Conservation (phyloP, 345 rosid genomes). For the Microthlaspi erraticum region DNA sequence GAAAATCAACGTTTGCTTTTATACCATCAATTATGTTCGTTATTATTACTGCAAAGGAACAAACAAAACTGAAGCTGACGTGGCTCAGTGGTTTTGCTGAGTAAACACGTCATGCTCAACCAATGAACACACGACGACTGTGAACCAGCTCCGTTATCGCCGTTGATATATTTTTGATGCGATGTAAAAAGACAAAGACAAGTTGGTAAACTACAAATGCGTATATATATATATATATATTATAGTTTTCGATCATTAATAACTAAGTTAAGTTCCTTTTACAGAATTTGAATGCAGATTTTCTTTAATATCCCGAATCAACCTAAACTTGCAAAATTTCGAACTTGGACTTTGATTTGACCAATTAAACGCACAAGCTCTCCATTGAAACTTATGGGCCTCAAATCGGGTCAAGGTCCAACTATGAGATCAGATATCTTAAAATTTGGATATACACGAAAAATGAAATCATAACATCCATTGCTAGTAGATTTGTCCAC, state of each 20-base stretch:
- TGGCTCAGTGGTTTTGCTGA: constrained; percentile 9
- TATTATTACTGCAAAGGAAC: not conserved
- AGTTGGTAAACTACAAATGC: not conserved
- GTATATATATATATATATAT: no score
- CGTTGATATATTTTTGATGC: not conserved
- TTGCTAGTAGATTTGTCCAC: not conserved
- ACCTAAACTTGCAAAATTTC: not conserved
- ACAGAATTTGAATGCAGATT: not conserved
- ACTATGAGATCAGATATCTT: not conserved
- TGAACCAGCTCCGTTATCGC: constrained; percentile 6
- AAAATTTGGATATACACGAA: not conserved
- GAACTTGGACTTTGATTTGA: not conserved
- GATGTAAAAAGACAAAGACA: constrained; percentile 6
- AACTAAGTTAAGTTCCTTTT: not conserved
- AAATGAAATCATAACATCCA: not conserved
- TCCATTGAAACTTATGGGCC: constrained; percentile 9
- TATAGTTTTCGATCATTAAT: not conserved
- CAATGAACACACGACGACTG: not conserved
- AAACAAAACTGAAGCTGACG: constrained; percentile 9
- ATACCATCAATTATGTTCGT: not conserved
- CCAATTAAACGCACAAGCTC: not conserved
- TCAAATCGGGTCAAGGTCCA: constrained; percentile 1
- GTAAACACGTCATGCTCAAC: constrained; percentile 13
- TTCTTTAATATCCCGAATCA: not conserved
- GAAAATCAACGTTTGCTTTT: constrained; percentile 10